Evolutionary conservation across 2,329 filamentous ascomycete genomes (phyloP), one percentile per base, ranked within the genome.

Genomic region (Cryphonectria carpinicola): DNA sequence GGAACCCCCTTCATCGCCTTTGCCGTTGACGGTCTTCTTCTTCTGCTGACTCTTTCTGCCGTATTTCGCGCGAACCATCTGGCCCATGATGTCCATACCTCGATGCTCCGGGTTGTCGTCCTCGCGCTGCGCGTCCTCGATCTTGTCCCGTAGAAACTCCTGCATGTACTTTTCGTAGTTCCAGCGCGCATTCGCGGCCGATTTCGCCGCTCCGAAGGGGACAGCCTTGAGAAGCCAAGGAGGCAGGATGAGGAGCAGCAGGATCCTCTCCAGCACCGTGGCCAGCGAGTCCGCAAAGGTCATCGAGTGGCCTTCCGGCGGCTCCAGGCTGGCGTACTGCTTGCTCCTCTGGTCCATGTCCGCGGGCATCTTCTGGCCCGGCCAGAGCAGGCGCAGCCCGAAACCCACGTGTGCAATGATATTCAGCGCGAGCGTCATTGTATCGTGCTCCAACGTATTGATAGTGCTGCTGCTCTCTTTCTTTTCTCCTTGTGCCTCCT

Each of bases 111-210:
- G 77, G 68, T 79, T 78, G 43, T 80, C 75, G 22, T 80, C 39
- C 37, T 41, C 80, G 5, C 76, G 75, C 41, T 76, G 76, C 35
- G 81, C 78, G 66, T 83, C 81, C 35, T 83, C 81, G 6, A 82
- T 78, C 80, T 93, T 93, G 74, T 87, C 84, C 41, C 87, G 81
- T 70, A 93, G 85, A 60, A 94, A 85, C 76, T 93, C 90, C 62
- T 87, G 82, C 87, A 93, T 90, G 79, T 94, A 94, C 72, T 86
- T 84, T 46, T 85, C 81, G 83, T 90, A 93, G 79, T 94, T 91
- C 5, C 80, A 78, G 68, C 88, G 85, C 3, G 90, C 87, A 67
- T 85, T 80, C 35, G 85, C 81, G 0, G 90, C 72, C 46, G 52
- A 49, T 22, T 63, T 66, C 5, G 70, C 62, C 35, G 65, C 54